Evolutionary conservation across 2,329 filamentous ascomycete genomes (phyloP), one percentile per base, ranked within the genome.

Genomic region (Diaporthe capsici): DNA sequence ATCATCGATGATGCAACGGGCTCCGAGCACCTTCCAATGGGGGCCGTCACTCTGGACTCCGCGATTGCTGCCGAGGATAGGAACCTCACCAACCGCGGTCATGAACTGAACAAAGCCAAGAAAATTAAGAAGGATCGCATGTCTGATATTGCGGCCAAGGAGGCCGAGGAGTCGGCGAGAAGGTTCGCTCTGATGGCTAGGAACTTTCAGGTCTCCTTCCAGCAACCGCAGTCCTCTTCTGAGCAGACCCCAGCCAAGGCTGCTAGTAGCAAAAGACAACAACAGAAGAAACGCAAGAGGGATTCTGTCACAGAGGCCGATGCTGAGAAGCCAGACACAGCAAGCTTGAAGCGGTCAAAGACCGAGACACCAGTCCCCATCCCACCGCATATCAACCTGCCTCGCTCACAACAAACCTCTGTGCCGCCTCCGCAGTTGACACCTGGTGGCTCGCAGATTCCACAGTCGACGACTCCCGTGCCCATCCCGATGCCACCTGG

Each of bases 31-130:
- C 86, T 91, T 34, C 90, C 90, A 8, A 88, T 89, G 76, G 91
- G 91, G 20, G 91, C 91, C 2, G 89, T 92, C 61, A 91, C 89
- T 75, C 84, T 89, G 34, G 89, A 91, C 57, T 81, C 82, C 49
- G 86, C 88, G 31, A 80, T 92, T 60, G 88, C 87, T 44, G 86
- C 86, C 20, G 91, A 93, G 47, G 92, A 94, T 78, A 88, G 91
- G 47, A 90, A 90, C 72, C 87, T 92, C 20, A 92, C 91, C 81
- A 94, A 95, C 82, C 89, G 93, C 71, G 93, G 94, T 12, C 94
- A 95, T 91, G 93, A 94, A 80, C 87, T 95, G 34, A 95, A 95
- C 81, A 93, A 94, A 79, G 92, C 94, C 3, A 95, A 94, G 84
- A 94, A 94, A 81, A 84, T 93, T 15, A 94, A 94, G 84, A 87